phyloP scores from a whole-genome alignment of 2,329 filamentous ascomycete genomes.

The Ophidiomyces ophidiicola region DNA sequence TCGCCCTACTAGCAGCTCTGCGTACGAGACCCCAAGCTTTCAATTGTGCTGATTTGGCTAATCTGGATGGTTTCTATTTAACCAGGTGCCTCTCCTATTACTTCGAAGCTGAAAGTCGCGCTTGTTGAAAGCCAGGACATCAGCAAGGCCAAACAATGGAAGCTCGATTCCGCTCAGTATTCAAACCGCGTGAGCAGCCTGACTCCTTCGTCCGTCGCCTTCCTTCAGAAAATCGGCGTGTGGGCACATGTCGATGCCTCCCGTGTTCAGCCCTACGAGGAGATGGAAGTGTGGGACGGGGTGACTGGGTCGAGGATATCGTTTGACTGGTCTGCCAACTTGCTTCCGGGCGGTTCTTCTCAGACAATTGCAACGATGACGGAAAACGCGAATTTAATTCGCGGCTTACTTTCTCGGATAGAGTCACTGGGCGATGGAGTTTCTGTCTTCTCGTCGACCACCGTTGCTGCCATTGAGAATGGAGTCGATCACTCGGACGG shows the following conservation, averaged over 20 bases:
- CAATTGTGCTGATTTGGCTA: no score
- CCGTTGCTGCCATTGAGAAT: slow-evolving; percentile 65
- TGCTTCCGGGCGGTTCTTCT: slow-evolving; percentile 27
- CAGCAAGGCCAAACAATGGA: slow-evolving; percentile 53
- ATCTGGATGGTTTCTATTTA: not conserved
- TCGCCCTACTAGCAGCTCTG: slow-evolving; percentile 67
- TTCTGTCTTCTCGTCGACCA: slow-evolving; percentile 61
- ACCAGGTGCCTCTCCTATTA: slow-evolving; percentile 62
- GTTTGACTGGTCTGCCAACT: slow-evolving; percentile 57
- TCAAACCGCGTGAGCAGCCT: slow-evolving; percentile 94
- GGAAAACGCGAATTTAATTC: slow-evolving; percentile 82
- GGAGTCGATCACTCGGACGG: slow-evolving; percentile 55
- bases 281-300: slow-evolving; percentile 98
- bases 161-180: slow-evolving; percentile 55
- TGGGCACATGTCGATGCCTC: slow-evolving; percentile 64
- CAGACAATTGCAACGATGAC: slow-evolving; percentile 86
- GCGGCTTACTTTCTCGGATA: slow-evolving; percentile 60
- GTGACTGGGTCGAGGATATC: slow-evolving; percentile 75
- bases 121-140: slow-evolving; percentile 86
- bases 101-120: slow-evolving; percentile 67
- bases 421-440: slow-evolving; percentile 51
- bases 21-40: slow-evolving; percentile 48
- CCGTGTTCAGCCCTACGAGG: slow-evolving; percentile 75
- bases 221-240: slow-evolving; percentile 69
- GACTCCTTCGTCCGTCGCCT: slow-evolving; percentile 75